These are phyloP conservation scores for Amanita pseudoporphyria DNA, from an alignment of 768 basidiomycete species.

Conservation along the genomic window DNA sequence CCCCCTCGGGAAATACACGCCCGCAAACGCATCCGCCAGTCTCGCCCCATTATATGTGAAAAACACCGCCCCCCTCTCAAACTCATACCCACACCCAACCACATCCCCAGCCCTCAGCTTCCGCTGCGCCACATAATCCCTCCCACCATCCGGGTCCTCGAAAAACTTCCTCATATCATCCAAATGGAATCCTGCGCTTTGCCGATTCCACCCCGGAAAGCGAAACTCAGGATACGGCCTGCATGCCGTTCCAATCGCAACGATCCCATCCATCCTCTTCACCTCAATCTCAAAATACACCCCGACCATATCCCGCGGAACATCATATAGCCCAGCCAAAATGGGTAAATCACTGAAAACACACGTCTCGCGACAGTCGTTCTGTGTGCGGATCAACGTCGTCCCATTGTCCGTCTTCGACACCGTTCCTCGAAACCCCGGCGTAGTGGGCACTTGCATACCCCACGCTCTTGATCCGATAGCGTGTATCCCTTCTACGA, in stretches of 20 bases:
- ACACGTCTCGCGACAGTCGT: constrained; percentile 38
- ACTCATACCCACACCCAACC: constrained; percentile 59
- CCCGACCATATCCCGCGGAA: constrained; percentile 36
- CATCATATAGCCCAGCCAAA: constrained; percentile 49
- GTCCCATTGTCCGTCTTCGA: constrained; percentile 20
- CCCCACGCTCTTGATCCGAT: constrained; percentile 46
- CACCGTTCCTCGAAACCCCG: constrained; percentile 38
- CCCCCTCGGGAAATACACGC: constrained; percentile 44
- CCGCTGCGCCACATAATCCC: constrained; percentile 34
- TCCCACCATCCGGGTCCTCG: constrained; percentile 56
- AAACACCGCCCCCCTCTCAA: constrained; percentile 41
- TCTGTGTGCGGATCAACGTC: constrained; percentile 31
- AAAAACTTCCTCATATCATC: constrained; percentile 71
- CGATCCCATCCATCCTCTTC: constrained; percentile 43
- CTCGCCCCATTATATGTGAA: constrained; percentile 56
- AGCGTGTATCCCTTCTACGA: constrained; percentile 40
- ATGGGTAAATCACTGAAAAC: constrained; percentile 53
- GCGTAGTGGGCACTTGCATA: constrained; percentile 28
- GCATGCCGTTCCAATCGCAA: constrained; percentile 62
- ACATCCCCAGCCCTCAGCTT: constrained; percentile 36
- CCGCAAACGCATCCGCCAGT: constrained; percentile 47
- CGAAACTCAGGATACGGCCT: constrained; percentile 57
- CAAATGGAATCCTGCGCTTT: constrained; percentile 55
- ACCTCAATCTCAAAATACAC: constrained; percentile 60
- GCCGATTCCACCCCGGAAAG: constrained; percentile 63